Conservation (phyloP, 2,329 filamentous ascomycete genomes). For the Diaporthe vexans region DNA sequence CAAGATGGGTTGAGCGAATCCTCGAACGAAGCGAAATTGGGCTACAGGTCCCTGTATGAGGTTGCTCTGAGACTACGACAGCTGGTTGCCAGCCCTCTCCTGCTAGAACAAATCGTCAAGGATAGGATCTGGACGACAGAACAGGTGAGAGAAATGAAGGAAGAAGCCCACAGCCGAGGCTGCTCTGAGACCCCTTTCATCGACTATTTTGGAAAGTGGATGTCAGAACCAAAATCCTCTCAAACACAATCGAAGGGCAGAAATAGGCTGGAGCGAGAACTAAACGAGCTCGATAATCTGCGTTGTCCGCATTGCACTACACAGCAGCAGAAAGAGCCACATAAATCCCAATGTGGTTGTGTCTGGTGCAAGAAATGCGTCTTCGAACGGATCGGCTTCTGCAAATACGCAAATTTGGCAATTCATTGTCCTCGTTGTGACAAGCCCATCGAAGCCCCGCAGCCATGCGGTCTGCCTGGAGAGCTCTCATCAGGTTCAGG, state of each 20-base stretch:
- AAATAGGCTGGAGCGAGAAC: not conserved
- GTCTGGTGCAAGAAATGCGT: not conserved
- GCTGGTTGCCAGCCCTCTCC: not conserved
- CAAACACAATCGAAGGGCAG: too few relatives aligned
- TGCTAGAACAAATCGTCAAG: not conserved
- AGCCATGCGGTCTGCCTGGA: not conserved
- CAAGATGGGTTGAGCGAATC: too few relatives aligned
- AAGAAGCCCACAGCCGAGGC: not conserved
- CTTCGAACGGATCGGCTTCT: not conserved
- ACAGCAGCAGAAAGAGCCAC: not conserved
- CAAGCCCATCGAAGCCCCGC: not conserved
- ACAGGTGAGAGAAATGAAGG: not conserved
- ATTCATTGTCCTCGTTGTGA: not conserved
- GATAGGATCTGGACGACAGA: not conserved
- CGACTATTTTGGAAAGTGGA: not conserved
- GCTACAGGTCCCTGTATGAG: not conserved
- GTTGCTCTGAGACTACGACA: not conserved
- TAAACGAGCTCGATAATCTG: not conserved
- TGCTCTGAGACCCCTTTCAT: not conserved
- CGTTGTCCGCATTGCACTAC: not conserved
- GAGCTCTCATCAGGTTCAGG: not conserved
- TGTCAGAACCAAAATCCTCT: not conserved
- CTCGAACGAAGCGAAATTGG: not conserved
- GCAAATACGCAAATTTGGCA: not conserved
- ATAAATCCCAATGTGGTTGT: not conserved